Conservation (phyloP, 805 yeast species). For the Metschnikowia anglica region DNA sequence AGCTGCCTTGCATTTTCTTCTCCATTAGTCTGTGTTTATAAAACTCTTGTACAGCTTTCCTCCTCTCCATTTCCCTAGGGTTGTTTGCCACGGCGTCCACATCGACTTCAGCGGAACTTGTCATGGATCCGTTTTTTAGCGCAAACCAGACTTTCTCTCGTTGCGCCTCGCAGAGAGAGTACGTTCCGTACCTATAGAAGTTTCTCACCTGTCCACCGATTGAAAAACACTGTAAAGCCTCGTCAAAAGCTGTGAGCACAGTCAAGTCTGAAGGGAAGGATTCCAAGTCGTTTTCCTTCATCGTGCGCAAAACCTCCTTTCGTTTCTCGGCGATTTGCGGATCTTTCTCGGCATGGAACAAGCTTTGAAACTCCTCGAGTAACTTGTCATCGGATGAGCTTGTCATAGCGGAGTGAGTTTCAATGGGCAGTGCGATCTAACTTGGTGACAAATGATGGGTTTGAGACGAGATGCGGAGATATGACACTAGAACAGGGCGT, state of each 20-base stretch:
- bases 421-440: no score
- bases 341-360: constrained; percentile 15
- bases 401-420: no score
- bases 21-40: constrained; percentile 62
- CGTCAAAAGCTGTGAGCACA: constrained; percentile 77
- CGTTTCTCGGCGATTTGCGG: constrained; percentile 17
- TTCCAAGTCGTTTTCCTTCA: constrained; percentile 18
- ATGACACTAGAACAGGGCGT: no score
- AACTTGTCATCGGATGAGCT: constrained; percentile 9
- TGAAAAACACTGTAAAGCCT: constrained; percentile 80
- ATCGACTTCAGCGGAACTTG: constrained; percentile 33
- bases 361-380: constrained; percentile 15
- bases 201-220: constrained; percentile 86
- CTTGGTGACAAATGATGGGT: no score
- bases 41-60: constrained; percentile 60
- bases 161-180: constrained; percentile 68
- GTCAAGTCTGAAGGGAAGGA: constrained; percentile 37
- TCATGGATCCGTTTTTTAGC: constrained; percentile 47
- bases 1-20: constrained; percentile 64
- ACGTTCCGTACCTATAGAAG: constrained; percentile 79
- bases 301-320: constrained; percentile 16
- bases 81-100: constrained; percentile 24
- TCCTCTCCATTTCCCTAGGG: constrained; percentile 52
- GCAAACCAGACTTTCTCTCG: constrained; percentile 81
- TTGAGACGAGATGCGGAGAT: no score